phyloP scores from a whole-genome alignment of 176 grass and related monocot genomes.

The Leersia perrieri region DNA sequence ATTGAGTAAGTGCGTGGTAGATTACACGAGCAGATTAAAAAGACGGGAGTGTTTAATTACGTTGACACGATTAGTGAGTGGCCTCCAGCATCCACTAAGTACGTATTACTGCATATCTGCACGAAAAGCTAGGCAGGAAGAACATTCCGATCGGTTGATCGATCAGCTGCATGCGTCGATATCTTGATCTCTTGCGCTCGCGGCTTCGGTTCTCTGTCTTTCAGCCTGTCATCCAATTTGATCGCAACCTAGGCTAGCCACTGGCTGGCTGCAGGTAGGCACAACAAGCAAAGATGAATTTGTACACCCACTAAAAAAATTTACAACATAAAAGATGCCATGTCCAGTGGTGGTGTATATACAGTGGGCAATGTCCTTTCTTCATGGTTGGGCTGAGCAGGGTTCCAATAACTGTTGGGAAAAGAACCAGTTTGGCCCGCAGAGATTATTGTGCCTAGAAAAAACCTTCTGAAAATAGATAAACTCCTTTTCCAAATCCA shows the following conservation, averaged over 20 bases:
- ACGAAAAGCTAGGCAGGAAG: not conserved
- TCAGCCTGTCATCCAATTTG: slow-evolving; percentile 5
- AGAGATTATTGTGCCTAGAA: not conserved
- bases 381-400: not conserved
- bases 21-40: not conserved
- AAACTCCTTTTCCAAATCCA: not conserved
- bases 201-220: slow-evolving; percentile 31
- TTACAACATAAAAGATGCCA: not conserved
- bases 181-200: not conserved
- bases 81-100: slow-evolving; percentile 2
- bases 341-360: slow-evolving; percentile 14
- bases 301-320: slow-evolving; percentile 24
- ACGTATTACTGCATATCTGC: not conserved
- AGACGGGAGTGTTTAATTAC: not conserved
- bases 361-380: not conserved
- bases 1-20: not conserved
- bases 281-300: slow-evolving; percentile 27
- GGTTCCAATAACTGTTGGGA: not conserved
- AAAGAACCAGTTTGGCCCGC: not conserved
- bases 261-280: not conserved
- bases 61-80: not conserved
- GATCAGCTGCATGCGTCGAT: not conserved
- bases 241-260: slow-evolving; percentile 2
- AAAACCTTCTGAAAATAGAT: not conserved
- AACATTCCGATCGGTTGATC: not conserved